These are phyloP conservation scores for Spathaspora gorwiae DNA, from an alignment of 805 yeast species.

Conservation along the genomic window DNA sequence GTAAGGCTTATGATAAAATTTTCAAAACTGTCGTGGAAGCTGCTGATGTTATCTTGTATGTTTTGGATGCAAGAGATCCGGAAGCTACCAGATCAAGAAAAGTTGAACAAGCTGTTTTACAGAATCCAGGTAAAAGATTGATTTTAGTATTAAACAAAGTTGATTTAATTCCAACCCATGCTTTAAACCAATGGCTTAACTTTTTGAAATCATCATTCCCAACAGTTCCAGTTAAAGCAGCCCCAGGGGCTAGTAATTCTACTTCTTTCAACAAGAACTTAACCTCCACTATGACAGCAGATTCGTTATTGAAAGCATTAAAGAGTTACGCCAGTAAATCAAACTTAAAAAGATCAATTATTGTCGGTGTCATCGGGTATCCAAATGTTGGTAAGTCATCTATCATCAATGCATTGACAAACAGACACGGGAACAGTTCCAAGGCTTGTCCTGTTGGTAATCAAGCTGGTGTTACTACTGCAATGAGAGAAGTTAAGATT, in stretches of 20 bases:
- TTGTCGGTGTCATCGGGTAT: constrained; percentile 95
- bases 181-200: constrained; percentile 77
- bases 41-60: constrained; percentile 86
- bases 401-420: constrained; percentile 81
- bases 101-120: constrained; percentile 85
- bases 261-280: constrained; percentile 68
- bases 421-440: constrained; percentile 68
- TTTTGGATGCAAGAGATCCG: constrained; percentile 97
- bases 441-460: constrained; percentile 95
- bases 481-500: constrained; percentile 85
- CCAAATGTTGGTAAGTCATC: constrained; percentile 98
- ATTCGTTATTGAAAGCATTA: constrained; percentile 69
- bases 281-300: constrained; percentile 67
- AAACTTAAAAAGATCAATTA: constrained; percentile 80
- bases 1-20: constrained; percentile 90
- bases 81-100: constrained; percentile 88
- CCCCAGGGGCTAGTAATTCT: constrained; percentile 67
- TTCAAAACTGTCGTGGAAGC: constrained; percentile 91
- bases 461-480: constrained; percentile 94
- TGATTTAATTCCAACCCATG: constrained; percentile 85
- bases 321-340: constrained; percentile 82
- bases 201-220: constrained; percentile 82
- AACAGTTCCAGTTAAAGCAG: constrained; percentile 81
- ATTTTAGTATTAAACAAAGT: constrained; percentile 86
- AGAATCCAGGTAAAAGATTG: constrained; percentile 75